Evolutionary conservation across 176 grass and related monocot species (phyloP).

Genomic region (Dactylis glomerata): DNA sequence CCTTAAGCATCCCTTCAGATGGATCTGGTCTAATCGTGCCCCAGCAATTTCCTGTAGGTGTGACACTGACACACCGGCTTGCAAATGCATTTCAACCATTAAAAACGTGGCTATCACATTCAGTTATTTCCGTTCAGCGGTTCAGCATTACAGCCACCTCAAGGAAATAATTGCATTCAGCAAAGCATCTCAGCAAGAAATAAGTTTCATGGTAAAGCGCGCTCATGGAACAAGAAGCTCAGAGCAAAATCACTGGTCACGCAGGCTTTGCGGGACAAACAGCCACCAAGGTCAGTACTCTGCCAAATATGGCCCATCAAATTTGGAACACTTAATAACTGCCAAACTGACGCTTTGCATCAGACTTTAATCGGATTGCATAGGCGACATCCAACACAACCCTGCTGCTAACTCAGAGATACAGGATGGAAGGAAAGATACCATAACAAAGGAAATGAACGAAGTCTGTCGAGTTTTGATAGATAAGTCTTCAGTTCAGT

Average conservation of each 20-base stretch:
- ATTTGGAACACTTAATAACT: neutral
- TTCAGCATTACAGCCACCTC: too few species aligned
- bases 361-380: neutral
- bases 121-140: too few species aligned
- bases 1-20: neutral
- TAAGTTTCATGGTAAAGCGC: neutral
- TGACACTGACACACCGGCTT: neutral
- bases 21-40: neutral
- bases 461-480: slow-evolving; percentile 9
- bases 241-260: neutral
- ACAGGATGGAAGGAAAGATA: neutral
- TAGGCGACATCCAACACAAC: neutral
- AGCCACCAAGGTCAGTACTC: neutral
- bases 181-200: neutral
- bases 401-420: neutral
- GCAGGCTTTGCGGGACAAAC: neutral
- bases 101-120: neutral
- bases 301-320: neutral
- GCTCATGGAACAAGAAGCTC: neutral
- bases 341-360: neutral
- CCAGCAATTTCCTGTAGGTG: neutral
- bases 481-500: neutral
- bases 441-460: neutral
- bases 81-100: neutral
- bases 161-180: neutral